Base-by-base conservation (phyloP, 1,139 yeast species). In the Meyerozyma elateridarum region DNA sequence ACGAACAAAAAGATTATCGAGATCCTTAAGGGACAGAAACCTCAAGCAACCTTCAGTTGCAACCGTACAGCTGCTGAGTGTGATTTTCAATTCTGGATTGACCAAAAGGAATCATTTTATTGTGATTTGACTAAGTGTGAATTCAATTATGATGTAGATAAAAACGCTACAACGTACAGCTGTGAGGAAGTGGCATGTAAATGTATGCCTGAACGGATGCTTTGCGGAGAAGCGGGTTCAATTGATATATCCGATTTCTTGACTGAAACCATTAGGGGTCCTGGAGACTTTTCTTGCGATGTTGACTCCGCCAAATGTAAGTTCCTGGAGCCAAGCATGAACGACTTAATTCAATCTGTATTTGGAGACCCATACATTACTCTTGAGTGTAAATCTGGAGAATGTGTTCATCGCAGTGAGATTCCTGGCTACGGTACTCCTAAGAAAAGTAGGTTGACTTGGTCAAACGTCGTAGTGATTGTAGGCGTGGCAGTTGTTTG, bases 21-120 rank as follows among this genome's bases (percentile, higher is more conserved):
- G 36, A 83, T 89, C 32, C 64, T 91, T 42, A 65, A 77, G 14
- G 96, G 95, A 0, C 73, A 79, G 56, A 74, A 71, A 34, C 97
- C 98, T 2, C 95, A 91, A 52, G 96, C 87, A 1, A 88, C 96
- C 0, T 91, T 91, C 56, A 73, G 88, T 29, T 91, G 98, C 61
- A 80, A 85, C 50, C 75, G 66, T 44, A 73, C 85, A 0, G 65
- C 77, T 0, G 74, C 59, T 15, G 56, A 56, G 11, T 91, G 98
- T 61, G 80, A 87, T 51, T 88, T 91, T 59, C 97, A 91, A 56
- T 88, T 91, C 54, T 91, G 98, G 98, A 85, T 91, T 38, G 96
- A 82, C 45, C 77, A 87, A 54, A 64, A 70, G 33, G 98, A 91
- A 54, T 81, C 94, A 36, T 91, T 91, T 53, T 91, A 78, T 53